Evolutionary conservation across 202 grass and related monocot genomes (phyloP).

Genomic region (Setaria viridis): DNA sequence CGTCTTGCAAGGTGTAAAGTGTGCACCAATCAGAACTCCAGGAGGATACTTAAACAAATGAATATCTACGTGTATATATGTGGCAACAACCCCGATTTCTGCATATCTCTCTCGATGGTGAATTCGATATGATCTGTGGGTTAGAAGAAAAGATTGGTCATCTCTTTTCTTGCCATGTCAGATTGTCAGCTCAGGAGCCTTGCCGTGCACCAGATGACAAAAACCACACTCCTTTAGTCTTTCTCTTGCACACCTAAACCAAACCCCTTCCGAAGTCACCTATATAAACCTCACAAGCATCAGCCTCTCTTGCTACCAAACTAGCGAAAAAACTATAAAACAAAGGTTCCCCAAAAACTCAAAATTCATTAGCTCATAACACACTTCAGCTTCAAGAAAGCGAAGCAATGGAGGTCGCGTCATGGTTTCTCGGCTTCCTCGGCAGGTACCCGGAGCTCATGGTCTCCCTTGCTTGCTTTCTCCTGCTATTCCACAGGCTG

Average conservation of each 20-base stretch:
- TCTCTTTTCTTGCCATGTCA: neutral
- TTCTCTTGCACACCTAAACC: conserved; percentile 38
- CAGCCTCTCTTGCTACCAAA: neutral
- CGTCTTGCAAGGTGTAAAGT: neutral
- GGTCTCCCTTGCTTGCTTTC: conserved; percentile 54
- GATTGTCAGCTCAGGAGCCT: neutral
- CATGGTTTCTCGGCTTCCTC: conserved; percentile 43
- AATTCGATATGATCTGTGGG: conserved; percentile 17
- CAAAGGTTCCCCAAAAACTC: neutral
- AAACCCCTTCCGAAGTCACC: conserved; percentile 18
- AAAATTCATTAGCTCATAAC: neutral
- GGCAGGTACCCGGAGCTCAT: conserved; percentile 61
- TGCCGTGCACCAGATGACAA: conserved; percentile 46
- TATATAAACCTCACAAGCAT: conserved; percentile 30
- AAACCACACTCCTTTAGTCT: neutral
- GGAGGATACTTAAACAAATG: neutral
- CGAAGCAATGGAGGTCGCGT: conserved; percentile 45
- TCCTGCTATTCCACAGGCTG: conserved; percentile 41
- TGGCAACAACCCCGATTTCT: neutral
- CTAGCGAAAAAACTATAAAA: neutral
- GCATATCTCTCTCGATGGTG: neutral
- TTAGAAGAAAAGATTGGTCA: conserved; percentile 26
- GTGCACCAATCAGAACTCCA: neutral
- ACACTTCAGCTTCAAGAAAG: conserved; percentile 26
- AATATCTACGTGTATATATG: conserved; percentile 2